Evolutionary conservation across 2,329 filamentous ascomycete species (phyloP), one percentile per base, ranked within the genome.

Genomic region (Lachnellula suecica): DNA sequence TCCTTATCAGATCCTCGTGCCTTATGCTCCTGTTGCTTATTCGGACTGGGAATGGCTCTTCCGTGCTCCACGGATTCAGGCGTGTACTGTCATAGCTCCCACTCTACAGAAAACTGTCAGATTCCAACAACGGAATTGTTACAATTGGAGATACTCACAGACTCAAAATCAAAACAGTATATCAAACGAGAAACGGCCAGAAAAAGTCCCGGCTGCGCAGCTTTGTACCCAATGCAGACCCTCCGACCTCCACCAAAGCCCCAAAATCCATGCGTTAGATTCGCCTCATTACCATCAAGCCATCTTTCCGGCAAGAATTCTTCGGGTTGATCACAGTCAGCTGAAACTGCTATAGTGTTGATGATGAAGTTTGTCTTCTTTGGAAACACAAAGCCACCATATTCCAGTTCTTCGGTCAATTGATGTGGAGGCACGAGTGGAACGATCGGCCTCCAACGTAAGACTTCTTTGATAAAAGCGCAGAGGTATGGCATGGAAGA

Each of bases 371-470:
- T 77, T 9, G 41, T 44, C 7, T 41, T 41, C 27, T 27, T 31
- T 9, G 29, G 41, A 20, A 51, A 37, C n/a, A 43, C 23, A 37
- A 47, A 52, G 4, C 49, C 44, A 10, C 77, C 70, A 60, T 82
- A 84, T 13, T 74, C 69, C 47, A 83, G 79, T 43, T 83, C 79
- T 46, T 74, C 65, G 2, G 75, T 70, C 15, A 78, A 71, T 41
- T 69, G 72, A 61, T 84, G 81, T 2, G 81, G 79, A 27, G 83
- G 75, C 4, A 74, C 75, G 2, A 78, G 62, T 1, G 75, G 73
- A 6, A 70, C 70, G 3, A 77, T 66, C 2, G 75, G 75, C 31
- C 67, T 66, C 70, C 71, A 75, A 13, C 76, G 70, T 41, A 71
- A 63, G 4, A 71, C 69, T 55, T 79, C 77, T 47, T 76, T 69